Conservation (phyloP, 225 moss, liverwort and hornwort species). For the Pseudoscleropodium purum region DNA sequence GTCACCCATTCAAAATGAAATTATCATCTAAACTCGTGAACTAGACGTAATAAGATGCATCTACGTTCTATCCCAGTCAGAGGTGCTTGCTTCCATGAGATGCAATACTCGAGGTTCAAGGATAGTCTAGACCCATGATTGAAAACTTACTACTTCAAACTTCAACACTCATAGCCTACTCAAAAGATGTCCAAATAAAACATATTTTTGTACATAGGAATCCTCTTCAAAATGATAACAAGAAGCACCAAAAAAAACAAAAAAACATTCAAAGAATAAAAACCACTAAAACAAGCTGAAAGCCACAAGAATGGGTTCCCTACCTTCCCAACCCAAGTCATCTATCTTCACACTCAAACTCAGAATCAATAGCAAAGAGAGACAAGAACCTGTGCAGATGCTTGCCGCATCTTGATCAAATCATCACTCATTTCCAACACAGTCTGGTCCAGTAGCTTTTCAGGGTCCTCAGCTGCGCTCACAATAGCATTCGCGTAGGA, state of each 20-base stretch:
- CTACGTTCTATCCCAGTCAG: neutral
- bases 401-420: slow-evolving; percentile 94
- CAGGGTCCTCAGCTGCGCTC: slow-evolving; percentile 91
- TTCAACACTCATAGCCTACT: neutral
- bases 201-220: neutral
- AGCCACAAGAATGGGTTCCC: neutral
- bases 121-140: neutral
- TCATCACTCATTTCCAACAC: slow-evolving; percentile 97
- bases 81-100: neutral
- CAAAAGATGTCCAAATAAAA: neutral
- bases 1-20: neutral
- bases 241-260: neutral
- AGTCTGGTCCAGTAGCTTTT: slow-evolving; percentile 93
- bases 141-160: neutral
- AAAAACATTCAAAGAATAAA: neutral
- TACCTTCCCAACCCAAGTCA: neutral
- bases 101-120: neutral
- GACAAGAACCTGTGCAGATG: slow-evolving; percentile 68
- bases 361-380: neutral
- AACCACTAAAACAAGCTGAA: neutral
- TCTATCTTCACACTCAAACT: neutral
- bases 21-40: neutral
- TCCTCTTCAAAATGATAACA: neutral
- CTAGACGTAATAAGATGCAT: neutral
- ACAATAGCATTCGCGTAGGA: slow-evolving; percentile 96